These are phyloP conservation scores for Micractinium conductrix DNA, from an alignment of 139 green algal species.

Conservation along the genomic window DNA sequence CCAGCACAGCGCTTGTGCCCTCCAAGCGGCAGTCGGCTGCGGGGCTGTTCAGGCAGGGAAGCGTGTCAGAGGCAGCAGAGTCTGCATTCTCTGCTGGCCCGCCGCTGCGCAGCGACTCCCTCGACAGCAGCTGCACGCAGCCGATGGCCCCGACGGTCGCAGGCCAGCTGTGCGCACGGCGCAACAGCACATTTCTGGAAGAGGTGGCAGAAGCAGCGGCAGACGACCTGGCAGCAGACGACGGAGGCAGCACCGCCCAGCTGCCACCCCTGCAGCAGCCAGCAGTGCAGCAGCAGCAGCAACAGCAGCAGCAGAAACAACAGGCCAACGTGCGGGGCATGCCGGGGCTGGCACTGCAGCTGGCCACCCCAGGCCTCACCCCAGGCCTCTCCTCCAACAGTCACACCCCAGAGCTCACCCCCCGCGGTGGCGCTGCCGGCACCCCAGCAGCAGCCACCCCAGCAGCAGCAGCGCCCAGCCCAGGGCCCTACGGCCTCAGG, in stretches of 20 bases:
- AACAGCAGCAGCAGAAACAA: background rate
- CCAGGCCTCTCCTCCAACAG: too few species aligned
- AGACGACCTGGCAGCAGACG: background rate
- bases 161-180: background rate
- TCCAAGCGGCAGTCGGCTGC: slow-evolving; percentile 2
- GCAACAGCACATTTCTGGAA: background rate
- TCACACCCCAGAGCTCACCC: background rate
- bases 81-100: too few species aligned
- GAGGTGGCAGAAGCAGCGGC: background rate
- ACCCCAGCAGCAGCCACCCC: background rate
- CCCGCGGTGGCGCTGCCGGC: background rate
- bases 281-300: background rate
- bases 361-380: too few species aligned
- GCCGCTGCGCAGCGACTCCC: too few species aligned
- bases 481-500: background rate
- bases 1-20: too few species aligned
- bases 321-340: too few species aligned
- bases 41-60: background rate
- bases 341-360: too few species aligned
- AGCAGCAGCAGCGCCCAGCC: slow-evolving; percentile 5
- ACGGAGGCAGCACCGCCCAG: background rate
- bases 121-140: slow-evolving; percentile 5
- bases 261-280: background rate
- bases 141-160: background rate
- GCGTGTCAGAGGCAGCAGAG: background rate